phyloP scores from a whole-genome alignment of 148 eudicot species.

The Chenopodium formosanum region DNA sequence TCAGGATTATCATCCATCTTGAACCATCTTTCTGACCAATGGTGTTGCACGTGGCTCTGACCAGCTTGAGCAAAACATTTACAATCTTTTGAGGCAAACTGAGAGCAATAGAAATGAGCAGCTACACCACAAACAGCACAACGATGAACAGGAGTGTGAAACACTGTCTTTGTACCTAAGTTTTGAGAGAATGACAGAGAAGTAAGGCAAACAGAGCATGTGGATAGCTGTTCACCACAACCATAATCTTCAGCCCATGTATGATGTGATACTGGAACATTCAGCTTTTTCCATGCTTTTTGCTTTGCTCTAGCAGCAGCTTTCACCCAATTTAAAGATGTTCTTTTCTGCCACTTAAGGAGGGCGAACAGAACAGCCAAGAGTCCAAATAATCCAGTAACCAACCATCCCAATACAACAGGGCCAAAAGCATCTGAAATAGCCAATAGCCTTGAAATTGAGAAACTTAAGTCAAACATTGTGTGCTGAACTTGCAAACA shows the following conservation, averaged over 20 bases:
- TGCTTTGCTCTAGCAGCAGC: constrained; percentile 84
- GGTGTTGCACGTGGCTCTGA: constrained; percentile 68
- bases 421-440: constrained; percentile 50
- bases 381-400: constrained; percentile 71
- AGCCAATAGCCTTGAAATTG: constrained; percentile 41
- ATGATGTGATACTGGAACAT: constrained; percentile 71
- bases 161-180: constrained; percentile 48
- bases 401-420: constrained; percentile 62
- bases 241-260: constrained; percentile 77
- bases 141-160: constrained; percentile 57
- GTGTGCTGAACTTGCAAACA: constrained; percentile 23
- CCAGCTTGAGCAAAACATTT: constrained; percentile 84
- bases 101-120: constrained; percentile 71
- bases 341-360: constrained; percentile 70
- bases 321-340: constrained; percentile 81
- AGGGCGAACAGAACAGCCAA: constrained; percentile 58
- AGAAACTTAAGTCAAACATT: constrained; percentile 53
- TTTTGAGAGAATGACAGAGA: constrained; percentile 51
- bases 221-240: constrained; percentile 61
- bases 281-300: constrained; percentile 74
- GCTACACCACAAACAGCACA: constrained; percentile 89
- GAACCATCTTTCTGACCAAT: constrained; percentile 88
- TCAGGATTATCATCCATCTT: constrained; percentile 75
- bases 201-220: constrained; percentile 78
- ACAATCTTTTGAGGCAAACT: constrained; percentile 73